Evolutionary conservation across 2,329 filamentous ascomycete genomes (phyloP), one percentile per base, ranked within the genome.

Genomic region (Phyllosticta citrichinensis): DNA sequence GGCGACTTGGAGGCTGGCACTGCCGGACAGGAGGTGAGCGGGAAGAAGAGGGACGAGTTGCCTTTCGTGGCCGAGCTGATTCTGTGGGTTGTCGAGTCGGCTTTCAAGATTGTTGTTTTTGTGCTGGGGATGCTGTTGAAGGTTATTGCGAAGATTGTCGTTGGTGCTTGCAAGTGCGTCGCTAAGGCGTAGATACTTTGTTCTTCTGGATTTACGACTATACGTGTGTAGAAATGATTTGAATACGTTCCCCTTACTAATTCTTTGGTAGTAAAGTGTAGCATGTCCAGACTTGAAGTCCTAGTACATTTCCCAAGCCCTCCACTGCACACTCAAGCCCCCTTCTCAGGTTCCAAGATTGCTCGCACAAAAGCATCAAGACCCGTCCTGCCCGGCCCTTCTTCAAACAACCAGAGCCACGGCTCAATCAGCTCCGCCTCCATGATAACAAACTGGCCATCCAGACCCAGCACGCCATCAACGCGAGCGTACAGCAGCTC

Each of bases 101-200:
- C 69, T 5, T 73, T 79, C 59, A 78, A 76, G 66, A 69, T 71
- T 1, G 69, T 75, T 2, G 73, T 78, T 2, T 77, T 73, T 63
- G 69, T 78, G 52, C 59, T 79, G 6, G 70, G 70, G 56, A 67
- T 77, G 17, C 70, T 68, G 2, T 70, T 79, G 22, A 78, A 75
- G 69, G 68, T 76, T 47, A 68, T 77, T 20, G 67, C 73, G 40
- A 72, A 70, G 3, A 66, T 77, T 6, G 67, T 77, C 2, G 71
- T 74, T 20, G 71, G 73, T 68, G 67, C 73, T 40, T 70, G 68
- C n/a, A 60, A 68, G 61, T 70, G 74, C 62, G 69, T 71, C 50
- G 68, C 68, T 30, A 74, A 72, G 65, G 62, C 72, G 60, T 71
- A 67, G 63, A 30, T 30, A 30, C 27, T 30, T 52, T 50, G 25